Conservation (phyloP, 164 flowering plant genomes). For the Vitis riparia region DNA sequence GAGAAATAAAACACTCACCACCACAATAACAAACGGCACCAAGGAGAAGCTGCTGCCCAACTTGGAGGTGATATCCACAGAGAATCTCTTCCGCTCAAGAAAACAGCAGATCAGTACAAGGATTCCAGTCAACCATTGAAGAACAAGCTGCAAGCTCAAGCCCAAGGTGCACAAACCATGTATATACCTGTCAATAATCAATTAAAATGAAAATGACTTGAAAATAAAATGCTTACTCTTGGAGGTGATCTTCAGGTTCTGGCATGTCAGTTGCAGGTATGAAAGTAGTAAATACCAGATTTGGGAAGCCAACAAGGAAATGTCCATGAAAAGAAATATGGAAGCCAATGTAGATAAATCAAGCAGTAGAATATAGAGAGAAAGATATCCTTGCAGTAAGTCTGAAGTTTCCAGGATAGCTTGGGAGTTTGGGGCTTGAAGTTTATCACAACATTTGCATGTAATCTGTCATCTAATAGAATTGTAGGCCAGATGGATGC, state of each 20-base stretch:
- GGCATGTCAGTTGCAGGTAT: slow-evolving; percentile 8
- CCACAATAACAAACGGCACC: slow-evolving; percentile 84
- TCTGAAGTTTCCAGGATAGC: background rate
- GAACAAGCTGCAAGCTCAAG: slow-evolving; percentile 92
- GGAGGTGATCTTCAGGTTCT: slow-evolving; percentile 18
- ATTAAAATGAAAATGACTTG: slow-evolving; percentile 39
- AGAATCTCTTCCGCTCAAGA: slow-evolving; percentile 67
- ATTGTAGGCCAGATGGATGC: too few relatives aligned
- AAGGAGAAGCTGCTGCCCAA: slow-evolving; percentile 96
- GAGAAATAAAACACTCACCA: slow-evolving; percentile 53
- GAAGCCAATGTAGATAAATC: background rate
- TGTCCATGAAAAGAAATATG: background rate
- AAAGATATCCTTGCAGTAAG: background rate
- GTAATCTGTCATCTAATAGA: too few relatives aligned
- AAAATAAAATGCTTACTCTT: slow-evolving; percentile 41
- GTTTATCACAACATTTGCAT: too few relatives aligned
- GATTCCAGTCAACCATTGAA: slow-evolving; percentile 94
- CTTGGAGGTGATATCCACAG: slow-evolving; percentile 72
- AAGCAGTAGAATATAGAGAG: background rate
- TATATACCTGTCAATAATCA: slow-evolving; percentile 57
- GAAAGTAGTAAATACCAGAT: background rate
- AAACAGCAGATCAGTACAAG: slow-evolving; percentile 85
- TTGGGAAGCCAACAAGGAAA: background rate
- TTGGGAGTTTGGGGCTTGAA: too few relatives aligned
- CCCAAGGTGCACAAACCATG: slow-evolving; percentile 60